These are phyloP conservation scores for Closterium sp. DNA, from an alignment of 139 green algal genomes.

Conservation along the genomic window DNA sequence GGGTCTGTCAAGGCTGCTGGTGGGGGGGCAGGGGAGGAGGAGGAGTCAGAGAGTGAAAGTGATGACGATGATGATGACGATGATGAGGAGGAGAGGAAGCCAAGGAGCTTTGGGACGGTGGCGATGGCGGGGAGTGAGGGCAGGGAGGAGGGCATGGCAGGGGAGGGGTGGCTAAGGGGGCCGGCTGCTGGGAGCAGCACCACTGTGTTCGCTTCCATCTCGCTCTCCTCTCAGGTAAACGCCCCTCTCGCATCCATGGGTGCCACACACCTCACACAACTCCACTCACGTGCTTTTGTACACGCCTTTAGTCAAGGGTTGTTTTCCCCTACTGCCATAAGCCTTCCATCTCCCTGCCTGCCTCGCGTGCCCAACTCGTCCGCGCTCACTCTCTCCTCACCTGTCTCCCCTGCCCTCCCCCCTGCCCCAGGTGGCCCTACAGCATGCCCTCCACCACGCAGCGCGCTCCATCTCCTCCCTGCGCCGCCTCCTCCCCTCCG, in stretches of 20 bases:
- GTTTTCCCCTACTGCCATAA: too few relatives aligned
- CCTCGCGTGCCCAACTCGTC: too few relatives aligned
- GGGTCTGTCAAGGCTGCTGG: background rate
- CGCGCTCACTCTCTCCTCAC: background rate
- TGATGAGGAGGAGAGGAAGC: constrained; percentile 32
- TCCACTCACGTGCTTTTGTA: too few relatives aligned
- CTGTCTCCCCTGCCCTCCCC: background rate
- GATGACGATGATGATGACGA: constrained; percentile 29
- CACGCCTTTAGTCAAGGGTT: too few relatives aligned
- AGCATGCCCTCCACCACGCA: background rate
- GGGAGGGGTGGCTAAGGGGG: background rate
- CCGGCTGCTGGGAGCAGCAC: background rate
- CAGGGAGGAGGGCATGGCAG: background rate
- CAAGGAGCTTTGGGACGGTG: constrained; percentile 30
- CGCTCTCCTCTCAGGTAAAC: constrained; percentile 14
- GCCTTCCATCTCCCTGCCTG: too few relatives aligned
- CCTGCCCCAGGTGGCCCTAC: background rate
- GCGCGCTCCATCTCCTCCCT: background rate
- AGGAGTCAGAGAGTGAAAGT: background rate
- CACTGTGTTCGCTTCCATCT: constrained; percentile 28
- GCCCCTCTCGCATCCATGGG: background rate
- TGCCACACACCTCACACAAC: too few relatives aligned
- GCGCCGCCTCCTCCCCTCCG: background rate
- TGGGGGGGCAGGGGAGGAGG: background rate
- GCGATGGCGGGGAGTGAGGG: background rate